Evolutionary conservation across 78 protist species (phyloP).

Genomic region (Emiliania huxleyi): DNA sequence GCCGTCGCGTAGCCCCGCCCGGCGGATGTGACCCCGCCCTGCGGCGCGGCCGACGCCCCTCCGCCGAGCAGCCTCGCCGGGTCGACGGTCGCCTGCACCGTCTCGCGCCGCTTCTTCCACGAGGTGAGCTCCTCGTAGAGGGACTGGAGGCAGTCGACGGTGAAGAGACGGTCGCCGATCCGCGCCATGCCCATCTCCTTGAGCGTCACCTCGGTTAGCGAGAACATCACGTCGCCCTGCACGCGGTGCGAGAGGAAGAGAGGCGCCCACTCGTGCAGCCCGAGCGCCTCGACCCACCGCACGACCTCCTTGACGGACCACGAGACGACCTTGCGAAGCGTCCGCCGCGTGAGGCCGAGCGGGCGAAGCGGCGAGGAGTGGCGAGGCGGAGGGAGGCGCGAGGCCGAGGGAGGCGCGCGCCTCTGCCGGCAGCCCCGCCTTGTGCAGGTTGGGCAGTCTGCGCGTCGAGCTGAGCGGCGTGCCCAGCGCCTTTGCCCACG

Average conservation of each 20-base stretch:
- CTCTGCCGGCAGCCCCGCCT: neutral
- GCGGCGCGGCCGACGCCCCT: neutral
- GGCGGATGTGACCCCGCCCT: neutral
- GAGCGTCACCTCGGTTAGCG: neutral
- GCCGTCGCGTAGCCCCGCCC: neutral
- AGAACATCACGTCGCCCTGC: slow-evolving; percentile 27
- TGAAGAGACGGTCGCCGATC: neutral
- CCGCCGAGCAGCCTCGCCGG: neutral
- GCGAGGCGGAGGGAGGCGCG: too few species aligned
- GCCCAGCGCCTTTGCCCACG: neutral
- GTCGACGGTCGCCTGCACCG: neutral
- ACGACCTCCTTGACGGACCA: slow-evolving; percentile 7
- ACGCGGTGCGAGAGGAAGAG: neutral
- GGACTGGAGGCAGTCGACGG: slow-evolving; percentile 4
- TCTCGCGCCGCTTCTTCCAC: neutral
- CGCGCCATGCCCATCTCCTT: neutral
- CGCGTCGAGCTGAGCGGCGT: neutral
- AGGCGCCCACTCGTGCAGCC: neutral
- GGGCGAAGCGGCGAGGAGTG: too few species aligned
- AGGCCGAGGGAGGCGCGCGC: too few species aligned
- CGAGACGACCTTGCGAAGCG: too few species aligned
- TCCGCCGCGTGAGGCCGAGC: too few species aligned
- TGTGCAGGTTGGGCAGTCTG: neutral
- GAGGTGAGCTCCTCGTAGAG: neutral
- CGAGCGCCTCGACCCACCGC: neutral